Evolutionary conservation across 306 rosid genomes (phyloP), one percentile per base, ranked within the genome.

Genomic region (Begonia masoniana): DNA sequence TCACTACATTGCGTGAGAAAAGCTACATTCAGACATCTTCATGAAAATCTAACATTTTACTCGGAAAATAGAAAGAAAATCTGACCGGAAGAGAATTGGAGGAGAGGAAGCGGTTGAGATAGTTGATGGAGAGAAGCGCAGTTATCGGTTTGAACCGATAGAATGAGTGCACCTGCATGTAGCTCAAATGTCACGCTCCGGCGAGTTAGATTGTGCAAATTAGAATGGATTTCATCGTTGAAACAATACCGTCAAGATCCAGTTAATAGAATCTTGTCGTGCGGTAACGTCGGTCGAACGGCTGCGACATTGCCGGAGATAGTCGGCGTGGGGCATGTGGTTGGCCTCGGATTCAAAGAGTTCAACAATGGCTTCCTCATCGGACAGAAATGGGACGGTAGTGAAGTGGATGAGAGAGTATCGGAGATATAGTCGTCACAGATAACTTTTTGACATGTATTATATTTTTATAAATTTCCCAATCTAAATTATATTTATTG

Each of bases 91-190:
- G 74, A 41, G 77, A 58, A 50, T 68, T 43, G 42, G 70, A n/a
- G n/a, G n/a, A 80, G 51, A 87, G 83, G 23, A 82, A 78, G 51
- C 94, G 96, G 68, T 87, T 94, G 5, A 87, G 17, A 66, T 77
- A 87, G 71, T 80, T 82, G 54, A 87, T 71, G 43, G 94, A 60
- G 71, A 82, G 96, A 15, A 71, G 61, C 43, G 96, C 96, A 62
- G 94, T 87, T 5, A 71, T 70, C 4, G 93, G 82, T 5, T 68
- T 63, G 13, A 87, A 87, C 23, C 50, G 51, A 58, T 69, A 68
- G 63, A 55, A 59, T 12, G 77, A 60, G 62, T 82, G 84, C 35
- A 80, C 94, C 82, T 80, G 74, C 79, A 55, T 69, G 39, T 31
- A 31, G 63, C 65, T 55, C 47, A 26, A 52, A 10, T 35, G 13